These are phyloP conservation scores for Carex arenaria DNA, from an alignment of 202 grass and related monocot genomes.

Conservation along the genomic window DNA sequence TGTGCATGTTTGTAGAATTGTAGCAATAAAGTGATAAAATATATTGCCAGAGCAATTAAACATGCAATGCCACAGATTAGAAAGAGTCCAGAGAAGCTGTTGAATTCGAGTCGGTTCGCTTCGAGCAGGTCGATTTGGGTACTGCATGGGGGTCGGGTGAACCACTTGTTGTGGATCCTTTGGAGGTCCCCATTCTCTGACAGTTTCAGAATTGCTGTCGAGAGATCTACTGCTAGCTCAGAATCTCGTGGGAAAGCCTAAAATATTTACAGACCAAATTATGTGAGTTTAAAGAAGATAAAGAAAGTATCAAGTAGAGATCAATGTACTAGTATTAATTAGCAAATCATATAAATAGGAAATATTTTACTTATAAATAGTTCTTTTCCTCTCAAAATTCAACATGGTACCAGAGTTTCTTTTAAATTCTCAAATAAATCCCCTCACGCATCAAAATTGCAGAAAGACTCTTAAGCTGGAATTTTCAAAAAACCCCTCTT, in stretches of 20 bases:
- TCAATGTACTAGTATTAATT: too few species aligned
- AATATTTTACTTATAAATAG: too few species aligned
- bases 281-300: not conserved
- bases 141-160: conserved; percentile 17
- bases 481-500: not conserved
- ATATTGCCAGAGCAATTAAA: conserved; percentile 42
- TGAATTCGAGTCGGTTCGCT: conserved; percentile 43
- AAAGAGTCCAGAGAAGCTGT: conserved; percentile 71
- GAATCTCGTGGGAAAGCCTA: conserved; percentile 71
- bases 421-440: not conserved
- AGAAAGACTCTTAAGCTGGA: not conserved
- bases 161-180: conserved; percentile 70
- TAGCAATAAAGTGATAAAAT: conserved; percentile 30
- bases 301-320: too few species aligned
- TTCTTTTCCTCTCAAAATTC: too few species aligned
- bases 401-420: not conserved
- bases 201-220: conserved; percentile 67
- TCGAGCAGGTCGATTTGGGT: conserved; percentile 22
- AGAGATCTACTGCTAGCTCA: conserved; percentile 52
- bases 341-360: too few species aligned
- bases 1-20: conserved; percentile 38
- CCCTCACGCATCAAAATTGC: not conserved
- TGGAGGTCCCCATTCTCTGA: conserved; percentile 88
- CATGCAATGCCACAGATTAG: conserved; percentile 66
- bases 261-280: not conserved